A percentile compares a stretch with the other conserved stretches of the same genome.
These are phyloP conservation scores for Iris pallida DNA, from an alignment of 116 monocot species.

Conservation along the genomic window DNA sequence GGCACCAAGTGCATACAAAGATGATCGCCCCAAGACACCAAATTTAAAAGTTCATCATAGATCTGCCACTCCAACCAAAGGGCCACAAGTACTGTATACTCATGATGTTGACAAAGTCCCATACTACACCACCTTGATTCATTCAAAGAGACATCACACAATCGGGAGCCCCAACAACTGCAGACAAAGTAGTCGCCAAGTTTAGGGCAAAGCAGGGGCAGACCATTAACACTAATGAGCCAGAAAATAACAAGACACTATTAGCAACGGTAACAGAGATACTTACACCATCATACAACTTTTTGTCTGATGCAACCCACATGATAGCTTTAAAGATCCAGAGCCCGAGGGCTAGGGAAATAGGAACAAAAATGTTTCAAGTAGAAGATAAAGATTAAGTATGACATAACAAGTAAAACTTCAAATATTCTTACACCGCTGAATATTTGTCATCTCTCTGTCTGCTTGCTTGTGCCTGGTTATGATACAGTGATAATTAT, in stretches of 20 bases:
- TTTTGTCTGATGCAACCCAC: conserved; percentile 22
- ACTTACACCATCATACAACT: conserved; percentile 35
- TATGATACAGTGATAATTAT: no score
- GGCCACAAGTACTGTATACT: conserved; percentile 8
- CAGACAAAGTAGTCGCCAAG: neutral
- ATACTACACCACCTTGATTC: conserved; percentile 17
- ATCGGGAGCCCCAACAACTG: neutral
- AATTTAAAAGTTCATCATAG: neutral
- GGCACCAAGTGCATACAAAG: conserved; percentile 27
- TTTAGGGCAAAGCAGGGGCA: neutral
- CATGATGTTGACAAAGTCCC: neutral
- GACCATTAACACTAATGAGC: no score
- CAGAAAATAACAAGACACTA: conserved; percentile 9
- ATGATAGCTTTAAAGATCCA: conserved; percentile 36
- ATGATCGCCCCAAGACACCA: neutral
- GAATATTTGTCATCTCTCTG: no score
- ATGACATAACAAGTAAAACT: neutral
- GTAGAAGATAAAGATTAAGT: no score
- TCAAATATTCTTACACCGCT: no score
- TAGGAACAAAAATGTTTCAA: conserved; percentile 13
- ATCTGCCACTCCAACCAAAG: neutral
- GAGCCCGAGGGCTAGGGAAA: neutral
- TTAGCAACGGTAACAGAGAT: conserved; percentile 27
- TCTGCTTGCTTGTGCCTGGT: no score
- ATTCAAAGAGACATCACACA: conserved; percentile 15